phyloP scores from a whole-genome alignment of 2,329 filamentous ascomycete genomes.

The Diaporthe ilicicola region DNA sequence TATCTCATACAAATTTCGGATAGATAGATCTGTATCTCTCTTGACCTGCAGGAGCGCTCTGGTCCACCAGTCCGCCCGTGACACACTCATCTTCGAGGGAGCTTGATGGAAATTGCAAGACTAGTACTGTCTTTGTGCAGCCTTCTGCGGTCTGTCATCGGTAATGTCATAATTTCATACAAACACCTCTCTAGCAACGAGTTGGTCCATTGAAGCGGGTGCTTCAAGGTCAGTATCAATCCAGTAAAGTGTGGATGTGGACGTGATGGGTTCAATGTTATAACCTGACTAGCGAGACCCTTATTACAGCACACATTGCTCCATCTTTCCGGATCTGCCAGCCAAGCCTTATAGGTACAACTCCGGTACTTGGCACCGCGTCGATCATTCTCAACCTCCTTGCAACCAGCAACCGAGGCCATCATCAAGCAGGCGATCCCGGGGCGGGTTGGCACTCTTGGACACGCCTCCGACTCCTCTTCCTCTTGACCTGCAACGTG shows the following conservation, averaged over 20 bases:
- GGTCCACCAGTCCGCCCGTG: no score
- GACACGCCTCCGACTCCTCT: neutral
- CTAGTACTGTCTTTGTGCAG: no score
- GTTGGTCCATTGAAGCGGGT: neutral
- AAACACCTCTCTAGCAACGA: neutral
- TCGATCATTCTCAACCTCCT: slow-evolving; percentile 21
- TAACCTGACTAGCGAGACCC: neutral
- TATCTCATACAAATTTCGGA: no score
- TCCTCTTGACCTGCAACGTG: neutral
- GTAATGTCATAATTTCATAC: neutral
- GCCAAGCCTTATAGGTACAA: neutral
- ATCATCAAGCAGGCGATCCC: neutral
- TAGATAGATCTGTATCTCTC: no score
- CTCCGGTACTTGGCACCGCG: neutral
- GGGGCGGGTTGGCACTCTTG: no score
- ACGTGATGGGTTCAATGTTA: neutral
- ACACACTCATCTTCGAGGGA: no score
- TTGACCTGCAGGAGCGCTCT: no score
- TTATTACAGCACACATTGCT: neutral
- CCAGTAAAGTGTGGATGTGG: neutral
- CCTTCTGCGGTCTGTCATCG: no score
- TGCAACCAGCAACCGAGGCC: neutral
- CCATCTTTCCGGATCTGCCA: slow-evolving; percentile 12
- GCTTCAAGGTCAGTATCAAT: neutral
- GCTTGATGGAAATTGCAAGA: no score